Percentiles rank a stretch among this genome's conserved stretches.
Conservation (phyloP, 192 early-diverging fungal genomes). For the Backusella sp. region DNA sequence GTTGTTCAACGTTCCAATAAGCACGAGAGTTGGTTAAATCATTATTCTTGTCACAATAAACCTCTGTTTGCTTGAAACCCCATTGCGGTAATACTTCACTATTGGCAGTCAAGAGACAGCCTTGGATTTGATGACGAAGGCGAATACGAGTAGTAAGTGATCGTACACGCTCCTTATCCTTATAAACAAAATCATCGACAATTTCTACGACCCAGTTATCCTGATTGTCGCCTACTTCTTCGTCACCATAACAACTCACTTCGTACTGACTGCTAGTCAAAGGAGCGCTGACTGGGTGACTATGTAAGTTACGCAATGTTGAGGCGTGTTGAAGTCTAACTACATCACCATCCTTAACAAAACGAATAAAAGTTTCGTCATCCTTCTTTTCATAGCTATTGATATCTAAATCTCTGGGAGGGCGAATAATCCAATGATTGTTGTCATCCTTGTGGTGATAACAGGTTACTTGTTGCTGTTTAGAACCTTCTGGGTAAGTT, state of each 20-base stretch:
- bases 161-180: slow-evolving; percentile 49
- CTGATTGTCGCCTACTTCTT: slow-evolving; percentile 71
- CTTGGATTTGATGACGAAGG: slow-evolving; percentile 66
- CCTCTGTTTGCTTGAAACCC: slow-evolving; percentile 96
- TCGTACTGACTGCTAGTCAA: slow-evolving; percentile 78
- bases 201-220: slow-evolving; percentile 92
- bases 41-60: slow-evolving; percentile 78
- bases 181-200: slow-evolving; percentile 62
- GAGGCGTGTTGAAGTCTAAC: slow-evolving; percentile 76
- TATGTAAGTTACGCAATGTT: slow-evolving; percentile 83
- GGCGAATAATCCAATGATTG: slow-evolving; percentile 86
- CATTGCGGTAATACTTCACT: slow-evolving; percentile 85
- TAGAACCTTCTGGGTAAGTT: slow-evolving; percentile 79
- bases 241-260: slow-evolving; percentile 87
- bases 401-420: slow-evolving; percentile 44
- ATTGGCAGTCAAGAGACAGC: slow-evolving; percentile 77
- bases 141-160: slow-evolving; percentile 83
- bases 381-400: slow-evolving; percentile 29
- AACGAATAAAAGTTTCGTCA: slow-evolving; percentile 34
- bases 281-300: slow-evolving; percentile 74
- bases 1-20: slow-evolving; percentile 93
- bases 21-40: slow-evolving; percentile 57
- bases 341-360: slow-evolving; percentile 75
- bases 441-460: slow-evolving; percentile 94
- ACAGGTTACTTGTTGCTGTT: slow-evolving; percentile 96